Evolutionary conservation across 2,329 filamentous ascomycete species (phyloP), one percentile per base, ranked within the genome.

Genomic region (Talaromyces sp.): DNA sequence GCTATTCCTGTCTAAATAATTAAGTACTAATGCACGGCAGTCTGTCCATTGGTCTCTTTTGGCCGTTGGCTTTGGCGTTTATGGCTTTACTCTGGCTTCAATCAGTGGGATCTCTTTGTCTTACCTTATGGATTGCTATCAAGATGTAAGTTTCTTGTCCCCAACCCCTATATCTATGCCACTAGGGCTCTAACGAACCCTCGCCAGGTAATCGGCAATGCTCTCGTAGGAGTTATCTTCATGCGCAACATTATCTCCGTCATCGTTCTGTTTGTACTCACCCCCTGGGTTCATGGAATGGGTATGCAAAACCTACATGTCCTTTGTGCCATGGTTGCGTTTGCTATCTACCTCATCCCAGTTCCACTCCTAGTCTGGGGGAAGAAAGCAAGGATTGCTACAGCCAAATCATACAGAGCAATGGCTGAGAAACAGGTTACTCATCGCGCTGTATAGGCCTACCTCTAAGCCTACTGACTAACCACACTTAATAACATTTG

Each of bases 261-360:
- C 4, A 69, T 73, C 27, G 71, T 80, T 20, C 70, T 80, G 10
- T 80, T 80, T 50, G 73, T 70, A 1, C 60, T 80, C 16, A 69
- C 71, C 0, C 73, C 75, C 1, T 80, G 78, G 73, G 53, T 63
- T 1, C 42, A 60, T 3, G 51, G 55, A 4, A 64, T 65, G 60
- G 61, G 62, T 4, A 47, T 65, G 42, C 55, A 58, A 27, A 54
- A 66, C 29, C 55, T 65, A 2, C 60, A 63, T 35, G 53, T 66
- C 22, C 24, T 65, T 5, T 47, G 57, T 22, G 51, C 52, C 1
- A 49, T 61, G 4, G 8, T 66, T 4, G 55, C 56, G 0, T 57
- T 64, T 3, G 27, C 46, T 2, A 47, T 64, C 1, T 50, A 59
- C 5, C 13, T 62, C 10, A 41, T 65, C 1, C 61, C 58, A 0